Evolutionary conservation across 371 early-diverging fungal species (phyloP).

Genomic region (Syncephalastrum contaminatum): DNA sequence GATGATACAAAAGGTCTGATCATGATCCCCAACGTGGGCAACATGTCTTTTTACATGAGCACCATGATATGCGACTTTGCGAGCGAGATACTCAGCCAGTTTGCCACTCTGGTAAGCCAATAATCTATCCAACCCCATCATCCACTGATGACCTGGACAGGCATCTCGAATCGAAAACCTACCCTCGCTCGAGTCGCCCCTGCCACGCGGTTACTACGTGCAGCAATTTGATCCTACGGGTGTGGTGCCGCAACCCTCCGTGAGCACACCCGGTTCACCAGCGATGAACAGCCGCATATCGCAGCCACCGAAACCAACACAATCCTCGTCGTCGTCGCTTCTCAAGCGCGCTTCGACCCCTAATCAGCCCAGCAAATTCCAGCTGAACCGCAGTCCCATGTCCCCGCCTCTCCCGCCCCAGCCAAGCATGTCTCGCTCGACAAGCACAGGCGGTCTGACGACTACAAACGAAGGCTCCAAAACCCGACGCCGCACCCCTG

Average conservation of each 20-base stretch:
- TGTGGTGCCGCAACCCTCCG: conserved; percentile 22
- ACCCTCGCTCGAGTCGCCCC: conserved; percentile 35
- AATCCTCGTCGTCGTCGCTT: conserved; percentile 23
- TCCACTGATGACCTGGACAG: conserved; percentile 4
- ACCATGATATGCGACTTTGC: conserved; percentile 77
- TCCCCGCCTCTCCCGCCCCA: conserved; percentile 20
- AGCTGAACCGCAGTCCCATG: conserved; percentile 10
- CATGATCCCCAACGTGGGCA: conserved; percentile 82
- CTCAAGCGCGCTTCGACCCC: conserved; percentile 24
- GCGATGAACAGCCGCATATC: conserved; percentile 12
- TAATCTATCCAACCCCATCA: background rate
- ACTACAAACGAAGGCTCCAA: conserved; percentile 19
- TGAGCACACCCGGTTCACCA: conserved; percentile 20
- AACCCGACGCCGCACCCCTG: conserved; percentile 62
- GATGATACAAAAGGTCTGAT: conserved; percentile 76
- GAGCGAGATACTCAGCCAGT: conserved; percentile 62
- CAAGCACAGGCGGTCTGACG: conserved; percentile 16
- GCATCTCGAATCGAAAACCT: conserved; percentile 35
- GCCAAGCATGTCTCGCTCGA: conserved; percentile 19
- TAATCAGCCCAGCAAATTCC: conserved; percentile 4
- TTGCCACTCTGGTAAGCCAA: conserved; percentile 31
- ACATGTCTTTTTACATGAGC: conserved; percentile 74
- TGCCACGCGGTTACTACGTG: conserved; percentile 15
- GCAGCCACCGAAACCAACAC: conserved; percentile 21
- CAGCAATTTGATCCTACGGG: conserved; percentile 10